A percentile compares a stretch with the other conserved stretches of the same genome.
Conservation (phyloP, 495 filamentous ascomycete species). For the Talaromyces adpressus region DNA sequence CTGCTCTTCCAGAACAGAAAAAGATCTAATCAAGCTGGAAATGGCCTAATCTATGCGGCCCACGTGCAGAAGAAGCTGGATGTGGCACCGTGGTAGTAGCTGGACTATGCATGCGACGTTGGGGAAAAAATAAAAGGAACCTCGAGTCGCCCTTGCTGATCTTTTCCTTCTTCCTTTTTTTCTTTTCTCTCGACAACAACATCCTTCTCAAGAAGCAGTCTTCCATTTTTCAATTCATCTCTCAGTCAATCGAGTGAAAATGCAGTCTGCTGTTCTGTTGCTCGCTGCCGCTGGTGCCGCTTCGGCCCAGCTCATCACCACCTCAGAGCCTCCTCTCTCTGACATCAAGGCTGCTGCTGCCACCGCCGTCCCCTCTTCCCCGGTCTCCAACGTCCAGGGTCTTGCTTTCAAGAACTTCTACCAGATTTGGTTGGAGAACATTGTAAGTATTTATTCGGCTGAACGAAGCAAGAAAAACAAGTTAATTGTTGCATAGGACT, state of each 20-base stretch:
- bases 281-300: conserved; percentile 19
- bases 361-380: conserved; percentile 35
- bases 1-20: background rate
- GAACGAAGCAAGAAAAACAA: background rate
- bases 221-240: background rate
- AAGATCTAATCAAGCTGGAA: background rate
- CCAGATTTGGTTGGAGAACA: conserved; percentile 70
- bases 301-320: conserved; percentile 22
- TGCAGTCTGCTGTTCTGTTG: conserved; percentile 11
- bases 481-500: conserved; percentile 37
- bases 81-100: background rate
- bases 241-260: background rate
- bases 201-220: background rate
- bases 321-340: conserved; percentile 21
- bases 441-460: conserved; percentile 35
- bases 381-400: conserved; percentile 54
- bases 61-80: background rate
- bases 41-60: background rate
- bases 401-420: conserved; percentile 60
- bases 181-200: background rate
- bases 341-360: conserved; percentile 26
- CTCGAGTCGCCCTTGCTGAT: background rate
- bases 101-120: background rate
- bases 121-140: background rate
- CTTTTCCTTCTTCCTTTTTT: background rate